Base-by-base conservation (phyloP, 2,329 filamentous ascomycete species). In the Podosphaera aphanis region DNA sequence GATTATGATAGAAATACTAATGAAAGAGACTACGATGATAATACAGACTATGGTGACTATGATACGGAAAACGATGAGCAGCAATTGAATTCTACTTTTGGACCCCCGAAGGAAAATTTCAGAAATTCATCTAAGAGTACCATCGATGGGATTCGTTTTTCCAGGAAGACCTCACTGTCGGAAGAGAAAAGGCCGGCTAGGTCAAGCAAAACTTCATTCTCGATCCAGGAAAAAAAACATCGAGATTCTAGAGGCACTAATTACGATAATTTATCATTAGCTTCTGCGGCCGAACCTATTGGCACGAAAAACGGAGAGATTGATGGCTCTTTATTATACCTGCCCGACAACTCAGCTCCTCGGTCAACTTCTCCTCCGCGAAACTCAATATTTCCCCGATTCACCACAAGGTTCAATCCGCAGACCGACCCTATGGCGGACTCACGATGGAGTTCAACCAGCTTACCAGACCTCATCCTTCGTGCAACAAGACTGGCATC, bases 381-480 rank as follows among this genome's bases (percentile, higher is more conserved):
- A 51, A 69, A 64, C 50, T 63, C 29, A 7, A 5, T 39, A 21
- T 20, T 39, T 8, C 4, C 2, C 16, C 40, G 65, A 16, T 52
- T 74, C 20, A 75, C 73, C 10, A 70, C 68, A 11, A 66, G 77
- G 47, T 65, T 69, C 52, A 64, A 71, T 43, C 86, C 88, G 27
- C 81, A 86, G 56, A 82, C 82, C 3, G 81, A 93, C 2, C 73
- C 76, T 51, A 76, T 79, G 44, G 82, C 83, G 15, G 84, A 94
- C 60, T 74, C 79, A 1, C 74, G 90, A 56, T 86, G 84, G 3
- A 94, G 86, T 59, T 67, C 93, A 51, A 95, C 90, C 1, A 94
- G 86, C 61, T 65, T 98, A 48, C 81, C 86, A 0, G 90, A 95
- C 59, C 65, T 98, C 49, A 95, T 98, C 53, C 72, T 76, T 56